phyloP scores from a whole-genome alignment of 768 basidiomycete species.

The Termitomyces sp. region DNA sequence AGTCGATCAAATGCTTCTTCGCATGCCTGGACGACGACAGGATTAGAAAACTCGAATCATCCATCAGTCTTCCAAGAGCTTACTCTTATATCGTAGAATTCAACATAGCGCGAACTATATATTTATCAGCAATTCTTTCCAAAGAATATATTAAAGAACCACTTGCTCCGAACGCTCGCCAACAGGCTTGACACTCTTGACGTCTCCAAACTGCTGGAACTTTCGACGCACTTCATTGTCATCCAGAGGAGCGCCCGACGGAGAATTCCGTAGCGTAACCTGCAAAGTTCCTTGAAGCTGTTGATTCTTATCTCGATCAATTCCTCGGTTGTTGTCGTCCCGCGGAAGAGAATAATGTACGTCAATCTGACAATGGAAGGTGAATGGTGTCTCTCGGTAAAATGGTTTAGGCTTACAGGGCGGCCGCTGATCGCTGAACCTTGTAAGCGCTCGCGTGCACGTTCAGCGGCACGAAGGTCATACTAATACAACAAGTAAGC shows the following conservation, averaged over 20 bases:
- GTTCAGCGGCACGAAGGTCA: constrained; percentile 90
- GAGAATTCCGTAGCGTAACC: constrained; percentile 70
- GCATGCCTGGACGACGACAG: constrained; percentile 52
- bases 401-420: constrained; percentile 57
- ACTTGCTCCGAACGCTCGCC: constrained; percentile 61
- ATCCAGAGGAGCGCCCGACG: constrained; percentile 66
- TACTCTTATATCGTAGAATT: constrained; percentile 88
- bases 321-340: constrained; percentile 70
- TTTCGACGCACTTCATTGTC: constrained; percentile 83
- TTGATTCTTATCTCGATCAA: constrained; percentile 81
- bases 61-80: constrained; percentile 14
- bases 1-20: constrained; percentile 78
- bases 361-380: constrained; percentile 71
- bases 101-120: constrained; percentile 82
- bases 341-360: constrained; percentile 96
- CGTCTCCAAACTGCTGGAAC: constrained; percentile 88
- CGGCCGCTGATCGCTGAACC: constrained; percentile 84
- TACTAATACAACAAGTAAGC: constrained; percentile 52
- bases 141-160: neutral
- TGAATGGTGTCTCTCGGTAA: neutral
- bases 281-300: constrained; percentile 83
- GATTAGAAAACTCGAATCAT: neutral
- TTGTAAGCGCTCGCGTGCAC: constrained; percentile 88
- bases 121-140: neutral
- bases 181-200: constrained; percentile 72